Evolutionary conservation across 148 eudicot species (phyloP).

Genomic region (Tetragonia tetragonoides): DNA sequence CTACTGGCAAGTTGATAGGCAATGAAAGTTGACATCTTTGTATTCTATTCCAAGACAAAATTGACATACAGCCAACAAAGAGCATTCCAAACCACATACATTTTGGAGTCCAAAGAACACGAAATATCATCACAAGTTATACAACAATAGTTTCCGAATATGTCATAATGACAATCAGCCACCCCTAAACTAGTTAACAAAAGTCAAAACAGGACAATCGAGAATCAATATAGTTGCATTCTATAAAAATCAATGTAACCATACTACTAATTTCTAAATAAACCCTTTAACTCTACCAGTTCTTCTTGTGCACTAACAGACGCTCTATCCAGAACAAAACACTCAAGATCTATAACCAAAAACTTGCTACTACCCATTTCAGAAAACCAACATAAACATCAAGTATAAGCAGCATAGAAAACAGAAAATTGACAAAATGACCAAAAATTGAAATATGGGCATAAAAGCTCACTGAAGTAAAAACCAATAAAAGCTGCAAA

Average conservation of each 20-base stretch:
- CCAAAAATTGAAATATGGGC: background rate
- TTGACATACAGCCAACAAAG: background rate
- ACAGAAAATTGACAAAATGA: background rate
- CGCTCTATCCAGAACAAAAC: background rate
- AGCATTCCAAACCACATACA: background rate
- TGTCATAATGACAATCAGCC: too few relatives aligned
- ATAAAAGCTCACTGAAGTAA: background rate
- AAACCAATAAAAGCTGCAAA: background rate
- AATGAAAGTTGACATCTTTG: background rate
- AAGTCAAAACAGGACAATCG: too few relatives aligned
- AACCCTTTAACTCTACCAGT: background rate
- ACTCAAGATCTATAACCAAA: slow-evolving; percentile 16
- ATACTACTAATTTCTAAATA: too few relatives aligned
- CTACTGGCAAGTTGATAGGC: background rate
- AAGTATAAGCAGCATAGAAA: background rate
- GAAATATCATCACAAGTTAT: background rate
- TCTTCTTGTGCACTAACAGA: background rate
- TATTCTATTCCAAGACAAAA: background rate
- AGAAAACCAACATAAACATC: background rate
- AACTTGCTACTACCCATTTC: background rate
- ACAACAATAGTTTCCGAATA: too few relatives aligned
- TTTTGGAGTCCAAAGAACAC: background rate
- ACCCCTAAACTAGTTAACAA: too few relatives aligned
- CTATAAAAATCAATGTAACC: too few relatives aligned
- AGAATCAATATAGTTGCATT: too few relatives aligned